Conservation (phyloP, 2,329 filamentous ascomycete species). For the Neophaeococcomyces aloes region DNA sequence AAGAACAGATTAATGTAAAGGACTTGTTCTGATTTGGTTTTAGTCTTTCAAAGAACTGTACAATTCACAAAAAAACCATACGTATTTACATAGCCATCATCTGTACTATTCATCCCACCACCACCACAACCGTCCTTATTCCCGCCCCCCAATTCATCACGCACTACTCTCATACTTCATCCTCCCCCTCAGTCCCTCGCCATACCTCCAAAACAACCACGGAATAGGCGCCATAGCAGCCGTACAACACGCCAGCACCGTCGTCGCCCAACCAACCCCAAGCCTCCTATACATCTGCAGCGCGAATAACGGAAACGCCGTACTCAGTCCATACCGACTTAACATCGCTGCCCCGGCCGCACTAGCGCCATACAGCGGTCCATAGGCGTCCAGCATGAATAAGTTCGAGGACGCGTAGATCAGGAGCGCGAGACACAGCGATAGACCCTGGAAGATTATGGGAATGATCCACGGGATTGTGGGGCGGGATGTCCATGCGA, state of each 20-base stretch:
- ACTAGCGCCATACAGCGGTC: slow-evolving; percentile 30
- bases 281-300: slow-evolving; percentile 31
- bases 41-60: too few relatives aligned
- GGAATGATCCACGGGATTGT: slow-evolving; percentile 26
- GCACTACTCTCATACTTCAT: slow-evolving; percentile 21
- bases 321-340: slow-evolving; percentile 23
- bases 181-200: slow-evolving; percentile 25
- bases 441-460: slow-evolving; percentile 23
- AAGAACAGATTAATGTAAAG: too few relatives aligned
- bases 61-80: too few relatives aligned
- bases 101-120: too few relatives aligned
- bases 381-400: slow-evolving; percentile 34
- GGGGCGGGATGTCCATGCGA: slow-evolving; percentile 50
- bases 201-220: slow-evolving; percentile 28
- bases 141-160: too few relatives aligned
- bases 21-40: too few relatives aligned
- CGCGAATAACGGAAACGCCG: slow-evolving; percentile 32
- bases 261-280: slow-evolving; percentile 34
- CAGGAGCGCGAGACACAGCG: slow-evolving; percentile 23
- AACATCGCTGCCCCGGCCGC: slow-evolving; percentile 26
- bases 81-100: too few relatives aligned
- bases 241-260: slow-evolving; percentile 29
- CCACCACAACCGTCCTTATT: too few relatives aligned
- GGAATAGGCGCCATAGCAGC: slow-evolving; percentile 30
- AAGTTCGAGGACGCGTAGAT: slow-evolving; percentile 29